These are phyloP conservation scores for Cubamyces lactineus DNA, from an alignment of 768 basidiomycete species.

Conservation along the genomic window DNA sequence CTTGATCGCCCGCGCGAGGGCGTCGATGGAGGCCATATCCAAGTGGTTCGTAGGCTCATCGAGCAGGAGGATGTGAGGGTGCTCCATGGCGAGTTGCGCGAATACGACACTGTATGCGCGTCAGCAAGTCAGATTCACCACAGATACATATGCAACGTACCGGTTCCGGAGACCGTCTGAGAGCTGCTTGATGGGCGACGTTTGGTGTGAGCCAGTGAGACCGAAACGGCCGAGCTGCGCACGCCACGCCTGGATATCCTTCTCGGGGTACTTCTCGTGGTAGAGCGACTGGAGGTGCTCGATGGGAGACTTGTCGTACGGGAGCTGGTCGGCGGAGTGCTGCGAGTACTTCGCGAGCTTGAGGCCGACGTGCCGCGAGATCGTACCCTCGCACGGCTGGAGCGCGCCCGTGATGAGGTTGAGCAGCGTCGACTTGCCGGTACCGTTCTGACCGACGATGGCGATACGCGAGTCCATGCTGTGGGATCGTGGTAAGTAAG, in stretches of 20 bases:
- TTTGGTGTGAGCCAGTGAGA: conserved; percentile 92
- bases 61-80: conserved; percentile 91
- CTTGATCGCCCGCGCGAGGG: conserved; percentile 93
- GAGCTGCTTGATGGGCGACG: conserved; percentile 88
- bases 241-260: conserved; percentile 92
- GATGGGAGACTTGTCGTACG: conserved; percentile 87
- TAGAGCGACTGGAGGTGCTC: conserved; percentile 92
- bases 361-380: conserved; percentile 86
- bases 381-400: conserved; percentile 80
- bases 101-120: conserved; percentile 76
- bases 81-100: conserved; percentile 95
- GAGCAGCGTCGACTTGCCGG: conserved; percentile 91
- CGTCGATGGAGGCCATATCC: conserved; percentile 98
- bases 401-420: conserved; percentile 85
- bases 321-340: conserved; percentile 97
- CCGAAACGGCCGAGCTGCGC: conserved; percentile 95
- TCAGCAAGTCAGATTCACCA: background rate
- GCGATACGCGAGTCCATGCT: conserved; percentile 96
- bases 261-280: conserved; percentile 85
- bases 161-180: conserved; percentile 97
- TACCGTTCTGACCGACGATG: conserved; percentile 95
- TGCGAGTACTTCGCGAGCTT: conserved; percentile 99
- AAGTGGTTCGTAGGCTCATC: conserved; percentile 98
- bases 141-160: conserved; percentile 43
- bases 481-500: background rate